Evolutionary conservation across 441 rosid species (phyloP).

Genomic region (Euphorbia schlechtendalii): DNA sequence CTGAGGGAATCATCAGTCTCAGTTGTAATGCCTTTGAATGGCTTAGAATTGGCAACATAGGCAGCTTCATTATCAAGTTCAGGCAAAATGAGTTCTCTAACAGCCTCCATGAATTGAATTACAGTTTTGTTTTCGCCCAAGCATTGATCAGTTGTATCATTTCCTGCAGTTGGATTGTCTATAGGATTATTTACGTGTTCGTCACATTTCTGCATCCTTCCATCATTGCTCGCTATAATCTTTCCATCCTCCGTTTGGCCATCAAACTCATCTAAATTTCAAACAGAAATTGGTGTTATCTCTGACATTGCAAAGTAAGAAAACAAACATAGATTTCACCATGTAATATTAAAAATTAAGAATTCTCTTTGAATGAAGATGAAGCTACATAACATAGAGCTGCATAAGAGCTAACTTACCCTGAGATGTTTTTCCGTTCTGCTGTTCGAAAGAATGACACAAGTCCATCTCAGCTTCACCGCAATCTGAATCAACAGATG

Average conservation of each 20-base stretch:
- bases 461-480: slow-evolving; percentile 10
- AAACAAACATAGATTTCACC: not conserved
- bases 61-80: slow-evolving; percentile 11
- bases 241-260: not conserved
- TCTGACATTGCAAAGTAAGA: not conserved
- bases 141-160: slow-evolving; percentile 3
- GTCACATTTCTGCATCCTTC: not conserved
- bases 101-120: not conserved
- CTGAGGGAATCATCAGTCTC: slow-evolving; percentile 10
- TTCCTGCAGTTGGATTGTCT: slow-evolving; percentile 12
- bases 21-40: slow-evolving; percentile 4
- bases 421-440: not conserved
- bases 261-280: not conserved
- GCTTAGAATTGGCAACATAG: slow-evolving; percentile 1
- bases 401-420: slow-evolving; percentile 12
- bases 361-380: not conserved
- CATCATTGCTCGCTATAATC: not conserved
- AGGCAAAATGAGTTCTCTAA: slow-evolving; percentile 13
- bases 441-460: not conserved
- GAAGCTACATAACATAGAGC: not conserved
- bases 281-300: not conserved
- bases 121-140: slow-evolving; percentile 1
- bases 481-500: not conserved
- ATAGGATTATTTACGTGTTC: slow-evolving; percentile 10
- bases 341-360: not conserved